phyloP scores from a whole-genome alignment of 2,329 filamentous ascomycete genomes.

The Aspergillus sp. region DNA sequence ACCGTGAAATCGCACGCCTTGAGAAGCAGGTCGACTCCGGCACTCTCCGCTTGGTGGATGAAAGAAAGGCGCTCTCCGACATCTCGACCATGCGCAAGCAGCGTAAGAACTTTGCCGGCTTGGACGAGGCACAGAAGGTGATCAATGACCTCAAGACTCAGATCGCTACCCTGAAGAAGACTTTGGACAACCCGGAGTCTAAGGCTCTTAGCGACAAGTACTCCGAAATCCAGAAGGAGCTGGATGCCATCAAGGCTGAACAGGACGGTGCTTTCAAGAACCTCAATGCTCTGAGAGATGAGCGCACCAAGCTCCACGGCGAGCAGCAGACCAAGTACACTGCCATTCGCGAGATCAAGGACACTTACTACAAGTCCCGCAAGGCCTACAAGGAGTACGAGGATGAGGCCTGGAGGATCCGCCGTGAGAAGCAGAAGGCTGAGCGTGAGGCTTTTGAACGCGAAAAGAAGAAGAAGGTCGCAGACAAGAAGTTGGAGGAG shows the following conservation, averaged over 20 bases:
- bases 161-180: slow-evolving; percentile 84
- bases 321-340: slow-evolving; percentile 83
- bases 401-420: slow-evolving; percentile 71
- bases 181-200: slow-evolving; percentile 83
- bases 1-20: slow-evolving; percentile 72
- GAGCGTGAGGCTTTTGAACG: slow-evolving; percentile 61
- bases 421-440: slow-evolving; percentile 71
- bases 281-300: slow-evolving; percentile 76
- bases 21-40: slow-evolving; percentile 84
- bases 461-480: slow-evolving; percentile 48
- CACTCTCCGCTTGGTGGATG: slow-evolving; percentile 91
- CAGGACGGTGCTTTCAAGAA: slow-evolving; percentile 89
- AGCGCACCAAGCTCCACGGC: slow-evolving; percentile 75
- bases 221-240: slow-evolving; percentile 76
- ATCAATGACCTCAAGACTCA: slow-evolving; percentile 85
- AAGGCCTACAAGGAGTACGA: slow-evolving; percentile 82
- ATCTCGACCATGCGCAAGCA: slow-evolving; percentile 79
- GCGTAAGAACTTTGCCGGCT: slow-evolving; percentile 82
- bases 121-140: slow-evolving; percentile 80
- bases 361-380: slow-evolving; percentile 76
- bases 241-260: slow-evolving; percentile 85
- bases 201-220: slow-evolving; percentile 86
- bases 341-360: slow-evolving; percentile 80
- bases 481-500: slow-evolving; percentile 51
- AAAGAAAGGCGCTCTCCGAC: slow-evolving; percentile 87